phyloP scores from a whole-genome alignment of 345 rosid species.

The Salix dunnii region DNA sequence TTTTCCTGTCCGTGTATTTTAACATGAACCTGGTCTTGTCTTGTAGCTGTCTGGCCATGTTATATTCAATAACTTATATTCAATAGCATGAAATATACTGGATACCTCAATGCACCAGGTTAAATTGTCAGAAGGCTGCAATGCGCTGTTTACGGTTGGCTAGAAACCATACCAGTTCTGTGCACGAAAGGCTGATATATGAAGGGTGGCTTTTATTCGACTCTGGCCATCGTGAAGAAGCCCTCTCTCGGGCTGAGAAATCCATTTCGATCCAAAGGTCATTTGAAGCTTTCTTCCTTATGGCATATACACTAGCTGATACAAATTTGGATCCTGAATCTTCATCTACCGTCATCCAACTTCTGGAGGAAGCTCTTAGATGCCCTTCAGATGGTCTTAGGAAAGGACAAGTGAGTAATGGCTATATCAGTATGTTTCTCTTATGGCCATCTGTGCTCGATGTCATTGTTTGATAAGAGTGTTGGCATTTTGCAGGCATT shows the following conservation, averaged over 20 bases:
- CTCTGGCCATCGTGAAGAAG: conserved; percentile 72
- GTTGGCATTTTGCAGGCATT: conserved; percentile 56
- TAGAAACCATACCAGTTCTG: conserved; percentile 50
- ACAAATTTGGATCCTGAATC: conserved; percentile 56
- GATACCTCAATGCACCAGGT: conserved; percentile 37
- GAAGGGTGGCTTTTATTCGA: conserved; percentile 97
- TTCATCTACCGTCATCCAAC: conserved; percentile 59
- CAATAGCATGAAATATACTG: conserved; percentile 10
- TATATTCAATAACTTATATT: neutral
- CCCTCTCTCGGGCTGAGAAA: conserved; percentile 69
- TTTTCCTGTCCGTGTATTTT: neutral
- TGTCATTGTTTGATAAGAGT: neutral
- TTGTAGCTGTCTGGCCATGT: neutral
- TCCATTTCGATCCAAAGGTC: conserved; percentile 72
- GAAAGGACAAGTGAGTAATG: conserved; percentile 78
- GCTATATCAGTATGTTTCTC: neutral
- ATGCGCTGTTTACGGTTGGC: conserved; percentile 82
- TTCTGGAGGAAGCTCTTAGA: conserved; percentile 84
- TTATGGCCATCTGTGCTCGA: neutral
- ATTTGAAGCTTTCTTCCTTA: conserved; percentile 90
- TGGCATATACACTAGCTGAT: conserved; percentile 83
- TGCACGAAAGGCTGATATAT: conserved; percentile 75
- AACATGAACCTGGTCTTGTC: neutral
- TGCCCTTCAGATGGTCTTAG: conserved; percentile 96
- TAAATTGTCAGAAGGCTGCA: conserved; percentile 88